A percentile compares a stretch with the other conserved stretches of the same genome.
Evolutionary conservation across 163 green algal species (phyloP).

Genomic region (Scenedesmus sp.): DNA sequence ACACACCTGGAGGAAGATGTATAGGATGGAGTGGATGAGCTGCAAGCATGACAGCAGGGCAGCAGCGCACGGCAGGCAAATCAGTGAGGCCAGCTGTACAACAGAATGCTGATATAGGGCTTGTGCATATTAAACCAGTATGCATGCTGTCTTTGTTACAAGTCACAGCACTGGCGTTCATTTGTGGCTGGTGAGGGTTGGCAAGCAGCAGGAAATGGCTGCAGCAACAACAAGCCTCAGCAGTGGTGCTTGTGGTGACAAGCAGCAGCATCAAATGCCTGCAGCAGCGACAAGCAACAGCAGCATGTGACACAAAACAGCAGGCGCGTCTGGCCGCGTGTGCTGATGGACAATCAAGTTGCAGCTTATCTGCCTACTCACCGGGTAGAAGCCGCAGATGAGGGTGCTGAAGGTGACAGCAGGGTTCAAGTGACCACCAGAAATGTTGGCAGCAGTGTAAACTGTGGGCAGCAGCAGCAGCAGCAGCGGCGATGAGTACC

Average conservation of each 20-base stretch:
- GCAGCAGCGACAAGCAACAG: neutral
- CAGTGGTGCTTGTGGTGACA: too few relatives aligned
- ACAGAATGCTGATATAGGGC: too few relatives aligned
- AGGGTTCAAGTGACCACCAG: constrained; percentile 76
- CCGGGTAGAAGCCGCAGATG: constrained; percentile 37
- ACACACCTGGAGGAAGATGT: constrained; percentile 59
- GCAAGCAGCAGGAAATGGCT: too few relatives aligned
- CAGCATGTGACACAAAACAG: neutral
- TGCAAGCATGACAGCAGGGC: neutral
- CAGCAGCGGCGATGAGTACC: neutral
- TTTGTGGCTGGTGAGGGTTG: too few relatives aligned
- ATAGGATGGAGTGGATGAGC: constrained; percentile 55
- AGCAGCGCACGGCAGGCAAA: too few relatives aligned
- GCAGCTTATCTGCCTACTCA: neutral
- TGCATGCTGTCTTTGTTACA: too few relatives aligned
- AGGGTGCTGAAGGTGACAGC: constrained; percentile 76
- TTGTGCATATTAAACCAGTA: too few relatives aligned
- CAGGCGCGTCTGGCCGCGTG: too few relatives aligned
- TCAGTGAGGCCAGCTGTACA: too few relatives aligned
- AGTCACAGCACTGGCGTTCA: too few relatives aligned
- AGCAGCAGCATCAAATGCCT: neutral
- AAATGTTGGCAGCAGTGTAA: constrained; percentile 73
- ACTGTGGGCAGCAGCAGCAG: constrained; percentile 26
- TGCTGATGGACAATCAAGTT: too few relatives aligned
- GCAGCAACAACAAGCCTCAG: too few relatives aligned